These are phyloP conservation scores for Hordeum pubiflorum DNA, from an alignment of 202 grass and related monocot species.

Conservation along the genomic window DNA sequence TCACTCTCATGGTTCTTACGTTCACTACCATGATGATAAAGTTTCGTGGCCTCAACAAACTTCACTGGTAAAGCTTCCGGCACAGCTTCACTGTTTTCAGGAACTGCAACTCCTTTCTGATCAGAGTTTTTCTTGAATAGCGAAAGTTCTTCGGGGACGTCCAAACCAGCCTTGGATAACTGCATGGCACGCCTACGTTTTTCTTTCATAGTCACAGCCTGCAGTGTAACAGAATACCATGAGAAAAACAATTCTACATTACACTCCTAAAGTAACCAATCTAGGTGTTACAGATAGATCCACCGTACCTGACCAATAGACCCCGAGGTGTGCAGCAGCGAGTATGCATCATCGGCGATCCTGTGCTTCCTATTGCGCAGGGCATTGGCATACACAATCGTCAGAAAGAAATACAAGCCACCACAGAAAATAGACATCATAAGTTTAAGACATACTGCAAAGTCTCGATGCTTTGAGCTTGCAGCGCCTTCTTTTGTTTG, in stretches of 20 bases:
- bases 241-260: neutral
- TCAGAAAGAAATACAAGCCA: slow-evolving; percentile 3
- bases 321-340: slow-evolving; percentile 73
- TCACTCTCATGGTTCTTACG: slow-evolving; percentile 1
- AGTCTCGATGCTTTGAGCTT: slow-evolving; percentile 62
- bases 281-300: neutral
- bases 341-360: slow-evolving; percentile 61
- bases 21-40: neutral
- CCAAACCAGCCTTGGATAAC: slow-evolving; percentile 69
- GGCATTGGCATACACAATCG: slow-evolving; percentile 9
- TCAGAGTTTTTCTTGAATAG: slow-evolving; percentile 49
- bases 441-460: slow-evolving; percentile 45
- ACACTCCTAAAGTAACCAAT: slow-evolving; percentile 3
- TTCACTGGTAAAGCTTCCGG: slow-evolving; percentile 17
- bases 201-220: slow-evolving; percentile 88
- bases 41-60: slow-evolving; percentile 16
- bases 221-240: slow-evolving; percentile 10
- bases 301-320: slow-evolving; percentile 75
- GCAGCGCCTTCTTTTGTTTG: slow-evolving; percentile 62
- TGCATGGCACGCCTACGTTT: slow-evolving; percentile 59
- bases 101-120: slow-evolving; percentile 16
- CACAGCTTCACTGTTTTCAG: slow-evolving; percentile 19
- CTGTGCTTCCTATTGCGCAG: slow-evolving; percentile 58
- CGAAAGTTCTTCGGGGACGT: slow-evolving; percentile 57
- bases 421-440: slow-evolving; percentile 13